A percentile compares a stretch with the other conserved stretches of the same genome.
Evolutionary conservation across 352 stramenopile species (phyloP).

Genomic region (Pythium rhizo-oryzae): DNA sequence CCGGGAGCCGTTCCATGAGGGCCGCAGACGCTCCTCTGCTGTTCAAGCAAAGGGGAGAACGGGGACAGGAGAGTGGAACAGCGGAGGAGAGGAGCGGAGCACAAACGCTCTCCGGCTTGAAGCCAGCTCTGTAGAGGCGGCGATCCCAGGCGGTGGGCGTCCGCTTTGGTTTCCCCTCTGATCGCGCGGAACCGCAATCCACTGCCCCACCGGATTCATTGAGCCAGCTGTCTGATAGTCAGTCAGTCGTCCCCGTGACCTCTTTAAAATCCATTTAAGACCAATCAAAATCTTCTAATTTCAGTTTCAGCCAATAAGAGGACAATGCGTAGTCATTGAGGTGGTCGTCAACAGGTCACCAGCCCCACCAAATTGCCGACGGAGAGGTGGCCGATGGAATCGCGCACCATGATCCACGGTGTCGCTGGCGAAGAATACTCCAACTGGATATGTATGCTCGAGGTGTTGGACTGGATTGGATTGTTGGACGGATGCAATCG

Average conservation of each 20-base stretch:
- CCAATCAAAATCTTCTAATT: conserved; percentile 8
- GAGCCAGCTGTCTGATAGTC: conserved; percentile 18
- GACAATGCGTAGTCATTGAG: neutral
- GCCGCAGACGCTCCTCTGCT: neutral
- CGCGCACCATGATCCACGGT: too few relatives aligned
- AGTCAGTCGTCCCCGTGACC: conserved; percentile 11
- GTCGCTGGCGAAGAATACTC: too few relatives aligned
- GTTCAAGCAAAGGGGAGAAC: neutral
- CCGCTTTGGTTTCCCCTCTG: conserved; percentile 8
- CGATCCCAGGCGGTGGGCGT: neutral
- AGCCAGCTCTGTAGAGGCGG: conserved; percentile 20
- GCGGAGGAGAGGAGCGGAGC: conserved; percentile 4
- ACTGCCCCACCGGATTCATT: conserved; percentile 20
- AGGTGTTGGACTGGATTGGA: too few relatives aligned
- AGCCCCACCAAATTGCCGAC: neutral
- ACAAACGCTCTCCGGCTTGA: conserved; percentile 1
- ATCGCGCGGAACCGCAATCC: conserved; percentile 1
- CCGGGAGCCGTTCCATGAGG: conserved; percentile 10
- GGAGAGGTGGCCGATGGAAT: neutral
- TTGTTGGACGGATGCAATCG: too few relatives aligned
- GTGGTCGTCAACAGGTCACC: neutral
- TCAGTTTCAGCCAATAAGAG: conserved; percentile 9
- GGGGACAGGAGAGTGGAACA: neutral
- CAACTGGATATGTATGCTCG: too few relatives aligned
- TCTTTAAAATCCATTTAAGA: conserved; percentile 14